Evolutionary conservation across 2,329 filamentous ascomycete species (phyloP), one percentile per base, ranked within the genome.

Genomic region (Penicillium sp.): DNA sequence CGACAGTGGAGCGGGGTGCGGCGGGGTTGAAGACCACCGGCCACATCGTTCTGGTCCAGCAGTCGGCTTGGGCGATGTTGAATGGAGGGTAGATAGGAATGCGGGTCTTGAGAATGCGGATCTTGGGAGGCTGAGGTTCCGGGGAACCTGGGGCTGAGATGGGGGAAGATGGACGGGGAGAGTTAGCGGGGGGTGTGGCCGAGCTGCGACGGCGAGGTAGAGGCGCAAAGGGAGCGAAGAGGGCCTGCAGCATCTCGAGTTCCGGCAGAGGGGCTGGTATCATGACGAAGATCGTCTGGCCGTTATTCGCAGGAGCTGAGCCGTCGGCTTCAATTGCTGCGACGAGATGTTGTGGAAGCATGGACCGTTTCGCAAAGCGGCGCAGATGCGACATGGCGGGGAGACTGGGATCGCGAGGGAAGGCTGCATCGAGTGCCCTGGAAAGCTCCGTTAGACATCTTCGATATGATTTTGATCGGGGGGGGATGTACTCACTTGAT

Each of bases 21-120:
- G 80, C 77, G 22, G 80, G 78, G 65, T 82, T 82, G 70, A 74
- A 82, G 12, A 73, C 70, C 35, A 79, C 76, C 0, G 80, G 80
- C 80, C 80, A 82, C 47, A 78, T 69, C 13, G 65, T 75, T 24
- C 73, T 72, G 9, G 76, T 74, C 80, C 80, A 82, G 59, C 69
- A 67, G 26, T 77, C 70, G n/a, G 80, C 78, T 70, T 81, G 79
- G n/a, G 67, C 61, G 1, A 66, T 47, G 35, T 72, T 79, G 50
- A 79, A 68, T 4, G 80, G 80, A 1, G 80, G 78, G 35, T 78
- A 72, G 12, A 79, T 69, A 0, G 80, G 79, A 47, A 82, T 75
- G n/a, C 65, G 68, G 10, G 73, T 74, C 5, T 72, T 68, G 59
- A 74, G 64, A n/a, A 79, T 64, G 12, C 54, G 57, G 13, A 79